These are phyloP conservation scores for Protomyces gravidus DNA, from an alignment of 1,139 yeast genomes.

Conservation along the genomic window DNA sequence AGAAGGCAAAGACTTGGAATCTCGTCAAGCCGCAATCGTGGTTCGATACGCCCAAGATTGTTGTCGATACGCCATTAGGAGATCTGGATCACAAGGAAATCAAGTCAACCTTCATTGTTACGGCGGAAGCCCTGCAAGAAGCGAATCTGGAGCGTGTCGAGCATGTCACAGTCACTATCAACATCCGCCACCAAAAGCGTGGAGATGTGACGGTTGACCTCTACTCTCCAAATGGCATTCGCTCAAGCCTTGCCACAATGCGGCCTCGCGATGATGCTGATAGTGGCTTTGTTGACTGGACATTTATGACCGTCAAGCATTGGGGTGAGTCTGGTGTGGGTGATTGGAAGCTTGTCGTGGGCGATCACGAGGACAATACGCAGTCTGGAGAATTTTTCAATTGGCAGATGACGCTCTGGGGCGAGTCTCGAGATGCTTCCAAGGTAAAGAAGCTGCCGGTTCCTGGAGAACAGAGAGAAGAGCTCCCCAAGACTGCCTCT, in stretches of 20 bases:
- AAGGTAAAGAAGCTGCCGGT: conserved; percentile 52
- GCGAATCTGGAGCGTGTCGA: conserved; percentile 70
- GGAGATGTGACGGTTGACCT: conserved; percentile 68
- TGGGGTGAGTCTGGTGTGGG: conserved; percentile 86
- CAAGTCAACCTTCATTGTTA: conserved; percentile 49
- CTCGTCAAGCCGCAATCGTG: conserved; percentile 89
- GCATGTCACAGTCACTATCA: conserved; percentile 78
- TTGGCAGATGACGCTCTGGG: conserved; percentile 81
- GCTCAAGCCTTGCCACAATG: conserved; percentile 69
- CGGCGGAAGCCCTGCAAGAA: conserved; percentile 49
- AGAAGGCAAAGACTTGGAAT: conserved; percentile 70
- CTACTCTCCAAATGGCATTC: conserved; percentile 68
- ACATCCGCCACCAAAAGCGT: conserved; percentile 59
- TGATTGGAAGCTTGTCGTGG: conserved; percentile 71
- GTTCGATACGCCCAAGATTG: conserved; percentile 52
- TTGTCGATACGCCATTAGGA: conserved; percentile 39
- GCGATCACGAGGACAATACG: conserved; percentile 45
- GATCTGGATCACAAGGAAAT: conserved; percentile 38
- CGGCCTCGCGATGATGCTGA: conserved; percentile 56
- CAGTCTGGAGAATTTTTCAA: conserved; percentile 50
- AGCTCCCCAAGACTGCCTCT: not conserved
- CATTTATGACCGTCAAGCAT: conserved; percentile 95
- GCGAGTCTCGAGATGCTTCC: conserved; percentile 63
- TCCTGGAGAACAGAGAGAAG: conserved; percentile 30
- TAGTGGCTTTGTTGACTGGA: conserved; percentile 75